These are phyloP conservation scores for Cupressus sempervirens DNA, from an alignment of 75 land plant species.

Conservation along the genomic window DNA sequence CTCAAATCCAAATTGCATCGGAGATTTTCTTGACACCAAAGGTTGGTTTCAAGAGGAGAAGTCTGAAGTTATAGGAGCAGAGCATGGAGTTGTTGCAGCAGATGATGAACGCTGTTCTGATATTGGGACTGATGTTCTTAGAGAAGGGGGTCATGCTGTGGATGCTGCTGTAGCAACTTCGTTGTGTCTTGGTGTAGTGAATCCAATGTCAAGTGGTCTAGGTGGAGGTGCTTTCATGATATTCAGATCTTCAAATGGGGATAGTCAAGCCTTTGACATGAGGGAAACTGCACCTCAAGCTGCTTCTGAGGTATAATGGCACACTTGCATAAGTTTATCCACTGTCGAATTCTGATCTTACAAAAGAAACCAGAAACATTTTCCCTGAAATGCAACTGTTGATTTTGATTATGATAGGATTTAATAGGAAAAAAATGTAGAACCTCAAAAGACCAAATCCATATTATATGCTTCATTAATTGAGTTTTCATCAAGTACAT, in stretches of 20 bases:
- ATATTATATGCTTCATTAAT: not conserved
- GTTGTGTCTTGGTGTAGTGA: slow-evolving; percentile 81
- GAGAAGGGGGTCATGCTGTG: slow-evolving; percentile 74
- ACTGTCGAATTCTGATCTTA: not conserved
- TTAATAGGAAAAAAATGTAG: not conserved
- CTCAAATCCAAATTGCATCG: not conserved
- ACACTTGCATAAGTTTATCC: not conserved
- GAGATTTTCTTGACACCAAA: not conserved
- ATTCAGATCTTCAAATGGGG: slow-evolving; percentile 38
- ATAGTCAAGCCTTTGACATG: slow-evolving; percentile 55
- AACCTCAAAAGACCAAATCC: not conserved
- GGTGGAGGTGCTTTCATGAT: slow-evolving; percentile 93
- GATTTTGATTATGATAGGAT: not conserved
- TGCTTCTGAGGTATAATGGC: slow-evolving; percentile 57
- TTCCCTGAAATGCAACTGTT: not conserved
- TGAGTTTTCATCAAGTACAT: too few relatives aligned
- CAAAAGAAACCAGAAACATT: not conserved
- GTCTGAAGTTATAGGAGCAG: slow-evolving; percentile 20
- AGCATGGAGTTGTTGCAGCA: slow-evolving; percentile 78
- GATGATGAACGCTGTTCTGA: slow-evolving; percentile 91
- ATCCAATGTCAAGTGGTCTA: slow-evolving; percentile 80
- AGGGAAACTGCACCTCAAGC: slow-evolving; percentile 89
- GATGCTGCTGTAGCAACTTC: slow-evolving; percentile 94
- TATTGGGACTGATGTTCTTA: slow-evolving; percentile 56
- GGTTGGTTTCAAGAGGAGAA: not conserved